Percentiles rank a stretch among this genome's conserved stretches.
These are phyloP conservation scores for Stemphylium lycopersici DNA, from an alignment of 2,329 filamentous ascomycete genomes.

Conservation along the genomic window DNA sequence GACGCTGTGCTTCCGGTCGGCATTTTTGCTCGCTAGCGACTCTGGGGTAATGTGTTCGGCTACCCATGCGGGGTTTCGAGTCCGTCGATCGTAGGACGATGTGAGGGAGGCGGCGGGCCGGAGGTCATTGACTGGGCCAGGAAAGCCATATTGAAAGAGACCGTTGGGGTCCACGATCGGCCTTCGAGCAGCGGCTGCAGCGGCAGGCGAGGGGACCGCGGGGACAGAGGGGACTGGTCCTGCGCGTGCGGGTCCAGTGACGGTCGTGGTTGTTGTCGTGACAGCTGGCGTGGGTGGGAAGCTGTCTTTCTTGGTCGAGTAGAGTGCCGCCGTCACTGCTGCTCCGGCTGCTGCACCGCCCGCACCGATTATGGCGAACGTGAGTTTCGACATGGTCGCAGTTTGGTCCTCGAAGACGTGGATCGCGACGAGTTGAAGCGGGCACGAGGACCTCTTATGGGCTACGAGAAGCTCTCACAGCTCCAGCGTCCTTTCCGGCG, in stretches of 20 bases:
- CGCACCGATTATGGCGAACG: slow-evolving; percentile 57
- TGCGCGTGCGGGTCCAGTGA: slow-evolving; percentile 34
- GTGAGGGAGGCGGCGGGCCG: slow-evolving; percentile 77
- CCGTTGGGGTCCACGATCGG: slow-evolving; percentile 56
- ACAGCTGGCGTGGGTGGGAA: slow-evolving; percentile 31
- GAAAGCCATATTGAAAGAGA: slow-evolving; percentile 72
- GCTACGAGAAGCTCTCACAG: slow-evolving; percentile 6
- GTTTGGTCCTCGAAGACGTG: slow-evolving; percentile 3
- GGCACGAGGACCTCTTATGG: slow-evolving; percentile 23
- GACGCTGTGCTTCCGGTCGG: slow-evolving; percentile 80
- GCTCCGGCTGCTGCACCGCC: slow-evolving; percentile 57
- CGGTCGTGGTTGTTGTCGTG: slow-evolving; percentile 47
- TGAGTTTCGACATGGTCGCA: slow-evolving; percentile 57
- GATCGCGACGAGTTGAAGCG: background rate
- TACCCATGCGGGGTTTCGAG: slow-evolving; percentile 90
- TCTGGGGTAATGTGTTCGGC: slow-evolving; percentile 92
- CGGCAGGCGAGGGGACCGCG: slow-evolving; percentile 33
- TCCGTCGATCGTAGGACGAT: slow-evolving; percentile 88
- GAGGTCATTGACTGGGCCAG: slow-evolving; percentile 85
- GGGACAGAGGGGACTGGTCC: slow-evolving; percentile 32
- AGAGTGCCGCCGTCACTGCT: slow-evolving; percentile 56
- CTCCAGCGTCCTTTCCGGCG: slow-evolving; percentile 41
- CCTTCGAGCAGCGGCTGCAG: slow-evolving; percentile 26
- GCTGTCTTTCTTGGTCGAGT: slow-evolving; percentile 44
- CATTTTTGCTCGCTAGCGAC: slow-evolving; percentile 75